Evolutionary conservation across 1,139 yeast genomes (phyloP).

Genomic region (Arxiozyma slooffiae): DNA sequence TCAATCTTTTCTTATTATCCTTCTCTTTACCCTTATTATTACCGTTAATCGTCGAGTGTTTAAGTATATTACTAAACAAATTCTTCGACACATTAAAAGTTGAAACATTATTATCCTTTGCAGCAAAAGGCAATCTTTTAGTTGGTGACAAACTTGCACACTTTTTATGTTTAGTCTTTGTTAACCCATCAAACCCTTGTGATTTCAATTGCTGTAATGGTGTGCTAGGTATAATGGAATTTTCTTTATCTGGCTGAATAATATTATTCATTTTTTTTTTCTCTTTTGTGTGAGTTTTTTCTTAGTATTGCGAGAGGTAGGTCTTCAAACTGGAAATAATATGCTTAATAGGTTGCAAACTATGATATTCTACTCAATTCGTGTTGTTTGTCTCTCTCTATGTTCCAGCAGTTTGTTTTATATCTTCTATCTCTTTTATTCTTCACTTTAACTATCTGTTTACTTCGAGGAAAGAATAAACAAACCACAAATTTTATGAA

Average conservation of each 20-base stretch:
- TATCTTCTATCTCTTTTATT: neutral
- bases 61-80: neutral
- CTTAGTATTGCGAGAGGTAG: no score
- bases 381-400: neutral
- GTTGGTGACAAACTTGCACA: conserved; percentile 9
- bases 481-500: neutral
- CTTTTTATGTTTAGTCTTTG: neutral
- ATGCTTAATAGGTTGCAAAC: neutral
- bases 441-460: no score
- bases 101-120: conserved; percentile 25
- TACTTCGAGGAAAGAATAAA: neutral
- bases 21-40: neutral
- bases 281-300: neutral
- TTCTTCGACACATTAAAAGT: conserved; percentile 6
- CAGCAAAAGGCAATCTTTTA: conserved; percentile 24
- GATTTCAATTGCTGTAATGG: conserved; percentile 5
- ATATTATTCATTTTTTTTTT: neutral
- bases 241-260: conserved; percentile 3
- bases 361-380: neutral
- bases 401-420: neutral
- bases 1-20: conserved; percentile 19
- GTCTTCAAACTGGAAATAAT: no score
- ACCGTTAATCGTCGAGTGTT: neutral
- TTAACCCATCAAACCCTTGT: neutral
- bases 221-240: conserved; percentile 3